Evolutionary conservation across 257 asterid species (phyloP), one percentile per base, ranked within the genome.

Genomic region (Petunia secreta): DNA sequence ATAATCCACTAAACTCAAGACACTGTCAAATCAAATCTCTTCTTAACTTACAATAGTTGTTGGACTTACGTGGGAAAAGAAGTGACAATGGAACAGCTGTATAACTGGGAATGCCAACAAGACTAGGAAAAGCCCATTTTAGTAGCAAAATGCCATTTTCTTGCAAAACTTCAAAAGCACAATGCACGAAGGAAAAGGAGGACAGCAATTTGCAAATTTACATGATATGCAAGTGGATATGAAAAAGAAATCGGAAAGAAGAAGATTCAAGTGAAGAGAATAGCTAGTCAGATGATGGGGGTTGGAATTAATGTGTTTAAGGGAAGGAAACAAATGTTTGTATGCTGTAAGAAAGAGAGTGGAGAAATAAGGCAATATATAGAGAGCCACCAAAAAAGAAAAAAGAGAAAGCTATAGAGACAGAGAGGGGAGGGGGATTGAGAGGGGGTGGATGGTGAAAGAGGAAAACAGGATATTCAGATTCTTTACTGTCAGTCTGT

Each of bases 261-360:
- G 55, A 50, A 50, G 55, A 50, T 52, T 52, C 55, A 52, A 52
- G 55, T 52, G 1, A 48, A 71, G 44, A 34, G 77, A 48, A 71
- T 2, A 67, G 55, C 15, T 67, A 5, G 58, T 46, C 41, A 44
- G 10, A 2, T 50, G 4, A 69, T 44, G 43, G 38, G 59, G 41
- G 2, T 2, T 69, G 34, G 59, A 11, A 48, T 14, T 40, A 9
- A 3, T 16, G 6, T 4, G 16, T 8, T 25, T 25, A 68, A 43
- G 57, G n/a, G 75, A 68, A 68, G n/a, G 15, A 10, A 68, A 68
- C 9, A 68, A 68, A 68, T 68, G 57, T 44, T 55, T n/a, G 9
- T 4, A 39, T 9, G 57, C 77, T 69, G 25, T 25, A 25, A 46
- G 25, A 59, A 69, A 34, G 76, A 46, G 10, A 8, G 57, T 68